A percentile compares a stretch with the other conserved stretches of the same genome.
Conservation (phyloP, 331 rosid genomes). For the Erythrophleum ivorense region DNA sequence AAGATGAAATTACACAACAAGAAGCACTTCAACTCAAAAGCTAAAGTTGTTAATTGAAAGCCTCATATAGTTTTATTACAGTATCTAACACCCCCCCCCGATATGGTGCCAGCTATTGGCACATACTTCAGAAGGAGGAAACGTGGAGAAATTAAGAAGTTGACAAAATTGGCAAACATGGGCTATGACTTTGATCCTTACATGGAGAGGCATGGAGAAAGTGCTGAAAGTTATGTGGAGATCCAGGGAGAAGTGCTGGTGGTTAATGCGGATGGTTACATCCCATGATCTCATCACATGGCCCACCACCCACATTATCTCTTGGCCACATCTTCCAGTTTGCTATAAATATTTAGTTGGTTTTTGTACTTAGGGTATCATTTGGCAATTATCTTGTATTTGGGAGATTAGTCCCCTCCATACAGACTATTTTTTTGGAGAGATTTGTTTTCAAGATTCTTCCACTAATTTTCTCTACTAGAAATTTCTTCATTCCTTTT, state of each 20-base stretch:
- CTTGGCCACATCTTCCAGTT: not conserved
- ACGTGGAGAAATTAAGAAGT: not conserved
- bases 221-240: not conserved
- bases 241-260: not conserved
- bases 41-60: not conserved
- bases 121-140: not conserved
- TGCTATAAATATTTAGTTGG: not conserved
- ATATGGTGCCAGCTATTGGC: not conserved
- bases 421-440: not conserved
- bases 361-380: not conserved
- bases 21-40: not conserved
- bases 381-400: not conserved
- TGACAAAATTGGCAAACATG: not conserved
- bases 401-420: not conserved
- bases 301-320: not conserved
- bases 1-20: slow-evolving; percentile 19
- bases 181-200: not conserved
- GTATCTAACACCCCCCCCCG: not conserved
- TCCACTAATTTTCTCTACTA: not conserved
- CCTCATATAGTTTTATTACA: not conserved
- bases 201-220: not conserved
- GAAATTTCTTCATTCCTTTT: not conserved
- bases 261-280: not conserved
- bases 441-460: not conserved
- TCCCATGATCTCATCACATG: not conserved